Evolutionary conservation across 495 filamentous ascomycete species (phyloP).

Genomic region (Xylaria palmicola): DNA sequence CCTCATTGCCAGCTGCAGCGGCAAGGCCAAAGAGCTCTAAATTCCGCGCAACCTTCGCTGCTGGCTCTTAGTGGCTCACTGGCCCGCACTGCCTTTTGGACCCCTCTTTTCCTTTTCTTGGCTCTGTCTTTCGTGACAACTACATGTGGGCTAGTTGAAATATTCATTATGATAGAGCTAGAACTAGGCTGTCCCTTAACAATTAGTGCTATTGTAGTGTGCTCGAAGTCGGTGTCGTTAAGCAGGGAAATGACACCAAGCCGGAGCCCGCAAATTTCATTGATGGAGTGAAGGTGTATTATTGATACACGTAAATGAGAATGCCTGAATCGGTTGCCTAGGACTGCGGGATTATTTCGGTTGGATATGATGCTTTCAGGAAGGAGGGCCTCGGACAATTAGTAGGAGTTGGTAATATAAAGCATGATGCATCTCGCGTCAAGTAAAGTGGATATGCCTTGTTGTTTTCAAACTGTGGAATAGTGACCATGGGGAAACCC

Average conservation of each 20-base stretch:
- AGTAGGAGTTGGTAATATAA: neutral
- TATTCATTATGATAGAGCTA: no score
- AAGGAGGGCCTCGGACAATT: neutral
- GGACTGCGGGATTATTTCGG: neutral
- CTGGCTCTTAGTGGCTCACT: neutral
- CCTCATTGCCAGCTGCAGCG: constrained; percentile 28
- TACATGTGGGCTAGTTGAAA: no score
- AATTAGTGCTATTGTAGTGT: no score
- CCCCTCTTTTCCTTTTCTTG: no score
- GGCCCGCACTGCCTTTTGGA: neutral
- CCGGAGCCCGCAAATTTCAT: neutral
- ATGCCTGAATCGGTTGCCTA: no score
- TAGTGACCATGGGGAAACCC: no score
- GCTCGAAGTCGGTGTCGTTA: no score
- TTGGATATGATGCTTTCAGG: neutral
- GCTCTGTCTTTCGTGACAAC: no score
- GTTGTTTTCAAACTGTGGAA: no score
- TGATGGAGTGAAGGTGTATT: neutral
- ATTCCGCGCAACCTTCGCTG: neutral
- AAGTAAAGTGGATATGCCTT: neutral
- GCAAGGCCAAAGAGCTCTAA: constrained; percentile 22
- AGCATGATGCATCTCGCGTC: neutral
- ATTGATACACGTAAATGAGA: neutral
- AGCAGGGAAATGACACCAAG: no score
- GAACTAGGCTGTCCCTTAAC: no score